A percentile compares a stretch with the other conserved stretches of the same genome.
These are phyloP conservation scores for Stachybotrys echinatus DNA, from an alignment of 2,329 filamentous ascomycete genomes.

Conservation along the genomic window DNA sequence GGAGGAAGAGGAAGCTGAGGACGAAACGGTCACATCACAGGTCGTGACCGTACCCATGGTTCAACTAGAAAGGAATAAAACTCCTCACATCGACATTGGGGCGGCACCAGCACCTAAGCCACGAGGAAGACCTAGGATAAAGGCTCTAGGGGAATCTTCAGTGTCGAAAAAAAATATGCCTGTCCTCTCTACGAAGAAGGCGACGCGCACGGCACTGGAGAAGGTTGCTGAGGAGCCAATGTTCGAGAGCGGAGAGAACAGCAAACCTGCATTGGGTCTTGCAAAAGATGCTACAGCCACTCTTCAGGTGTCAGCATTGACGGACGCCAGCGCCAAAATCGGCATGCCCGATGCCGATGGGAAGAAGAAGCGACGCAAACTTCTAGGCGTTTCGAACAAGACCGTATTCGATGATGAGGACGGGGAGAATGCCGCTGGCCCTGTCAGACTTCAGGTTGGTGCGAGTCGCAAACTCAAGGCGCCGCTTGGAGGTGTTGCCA, in stretches of 20 bases:
- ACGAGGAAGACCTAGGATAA: slow-evolving; percentile 40
- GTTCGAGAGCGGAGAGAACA: slow-evolving; percentile 24
- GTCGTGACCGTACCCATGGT: not conserved
- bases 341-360: slow-evolving; percentile 27
- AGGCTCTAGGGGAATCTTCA: slow-evolving; percentile 38
- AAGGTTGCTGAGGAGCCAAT: slow-evolving; percentile 34
- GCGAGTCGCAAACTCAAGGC: slow-evolving; percentile 23
- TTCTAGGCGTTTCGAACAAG: slow-evolving; percentile 56
- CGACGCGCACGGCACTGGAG: slow-evolving; percentile 22
- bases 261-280: slow-evolving; percentile 1
- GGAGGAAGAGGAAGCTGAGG: slow-evolving; percentile 20
- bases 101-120: slow-evolving; percentile 22
- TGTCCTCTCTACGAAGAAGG: slow-evolving; percentile 11
- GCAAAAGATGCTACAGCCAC: not conserved
- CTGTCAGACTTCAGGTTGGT: slow-evolving; percentile 25
- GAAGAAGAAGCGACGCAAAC: slow-evolving; percentile 68
- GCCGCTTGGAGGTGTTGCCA: slow-evolving; percentile 33
- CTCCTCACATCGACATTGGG: not conserved
- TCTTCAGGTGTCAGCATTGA: not conserved
- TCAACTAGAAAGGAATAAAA: not conserved
- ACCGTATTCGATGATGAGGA: slow-evolving; percentile 68
- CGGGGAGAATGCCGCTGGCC: slow-evolving; percentile 34
- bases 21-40: not conserved
- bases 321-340: slow-evolving; percentile 10
- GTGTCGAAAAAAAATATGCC: slow-evolving; percentile 41